These are phyloP conservation scores for Fusarium newnesense DNA, from an alignment of 2,329 filamentous ascomycete genomes.

Conservation along the genomic window DNA sequence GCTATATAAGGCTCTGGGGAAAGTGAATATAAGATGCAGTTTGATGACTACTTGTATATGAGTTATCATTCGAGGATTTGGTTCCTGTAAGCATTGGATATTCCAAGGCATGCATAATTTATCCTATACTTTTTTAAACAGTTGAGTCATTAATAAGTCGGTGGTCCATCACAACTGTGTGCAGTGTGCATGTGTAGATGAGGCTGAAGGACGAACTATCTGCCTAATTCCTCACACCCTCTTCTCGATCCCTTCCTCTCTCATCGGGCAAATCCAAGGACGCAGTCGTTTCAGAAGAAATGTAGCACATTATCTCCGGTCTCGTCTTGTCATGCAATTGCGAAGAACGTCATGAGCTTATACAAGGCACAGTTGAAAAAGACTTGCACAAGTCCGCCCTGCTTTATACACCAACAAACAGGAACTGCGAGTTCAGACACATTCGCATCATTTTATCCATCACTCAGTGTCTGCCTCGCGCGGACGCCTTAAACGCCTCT, in stretches of 20 bases:
- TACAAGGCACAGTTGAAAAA: not conserved
- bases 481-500: slow-evolving; percentile 12
- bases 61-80: slow-evolving; percentile 4
- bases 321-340: not conserved
- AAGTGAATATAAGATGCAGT: slow-evolving; percentile 1
- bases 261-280: slow-evolving; percentile 17
- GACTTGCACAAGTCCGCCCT: slow-evolving; percentile 33
- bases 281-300: slow-evolving; percentile 3
- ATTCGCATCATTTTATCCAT: not conserved
- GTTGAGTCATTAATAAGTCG: not conserved
- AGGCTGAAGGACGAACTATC: slow-evolving; percentile 24
- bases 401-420: not conserved
- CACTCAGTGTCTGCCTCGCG: slow-evolving; percentile 17
- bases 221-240: slow-evolving; percentile 25
- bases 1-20: not conserved
- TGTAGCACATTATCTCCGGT: not conserved
- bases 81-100: not conserved
- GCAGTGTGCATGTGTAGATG: not conserved
- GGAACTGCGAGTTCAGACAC: not conserved
- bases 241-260: not conserved
- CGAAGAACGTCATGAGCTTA: not conserved
- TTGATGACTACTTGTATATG: not conserved
- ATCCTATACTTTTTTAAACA: not conserved
- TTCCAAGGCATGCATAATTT: not conserved
- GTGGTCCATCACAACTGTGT: not conserved